phyloP scores from a whole-genome alignment of 1,284 basidiomycete species.

The Ustilago lituana region DNA sequence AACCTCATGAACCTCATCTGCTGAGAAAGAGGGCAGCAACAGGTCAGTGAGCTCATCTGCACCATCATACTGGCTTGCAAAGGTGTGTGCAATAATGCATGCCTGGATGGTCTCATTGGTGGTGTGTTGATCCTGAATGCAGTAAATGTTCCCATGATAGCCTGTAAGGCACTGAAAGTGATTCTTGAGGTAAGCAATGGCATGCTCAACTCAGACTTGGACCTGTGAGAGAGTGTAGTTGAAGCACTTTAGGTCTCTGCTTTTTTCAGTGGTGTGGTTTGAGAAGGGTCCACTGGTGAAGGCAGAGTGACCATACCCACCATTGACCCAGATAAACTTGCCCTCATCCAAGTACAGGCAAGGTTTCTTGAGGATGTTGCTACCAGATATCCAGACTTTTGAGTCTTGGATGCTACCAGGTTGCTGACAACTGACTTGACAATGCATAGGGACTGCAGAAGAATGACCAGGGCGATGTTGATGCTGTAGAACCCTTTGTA shows the following conservation, averaged over 20 bases:
- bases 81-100: no score
- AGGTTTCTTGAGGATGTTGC: constrained; percentile 12
- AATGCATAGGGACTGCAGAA: constrained; percentile 7
- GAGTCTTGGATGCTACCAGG: constrained; percentile 5
- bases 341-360: constrained; percentile 6
- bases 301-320: neutral
- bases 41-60: no score
- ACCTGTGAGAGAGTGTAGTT: neutral
- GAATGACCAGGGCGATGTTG: no score
- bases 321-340: constrained; percentile 11
- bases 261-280: neutral
- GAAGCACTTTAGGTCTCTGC: constrained; percentile 3
- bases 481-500: no score
- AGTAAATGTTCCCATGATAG: no score
- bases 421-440: constrained; percentile 9
- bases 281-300: constrained; percentile 8
- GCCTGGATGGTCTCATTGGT: no score
- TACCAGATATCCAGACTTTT: constrained; percentile 1
- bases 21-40: no score
- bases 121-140: no score
- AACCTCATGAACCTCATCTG: no score
- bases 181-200: constrained; percentile 8
- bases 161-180: constrained; percentile 7
- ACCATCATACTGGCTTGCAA: no score
- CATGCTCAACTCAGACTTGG: constrained; percentile 1